These are phyloP conservation scores for Chalciporus sp. DNA, from an alignment of 1,284 basidiomycete species.

Conservation along the genomic window DNA sequence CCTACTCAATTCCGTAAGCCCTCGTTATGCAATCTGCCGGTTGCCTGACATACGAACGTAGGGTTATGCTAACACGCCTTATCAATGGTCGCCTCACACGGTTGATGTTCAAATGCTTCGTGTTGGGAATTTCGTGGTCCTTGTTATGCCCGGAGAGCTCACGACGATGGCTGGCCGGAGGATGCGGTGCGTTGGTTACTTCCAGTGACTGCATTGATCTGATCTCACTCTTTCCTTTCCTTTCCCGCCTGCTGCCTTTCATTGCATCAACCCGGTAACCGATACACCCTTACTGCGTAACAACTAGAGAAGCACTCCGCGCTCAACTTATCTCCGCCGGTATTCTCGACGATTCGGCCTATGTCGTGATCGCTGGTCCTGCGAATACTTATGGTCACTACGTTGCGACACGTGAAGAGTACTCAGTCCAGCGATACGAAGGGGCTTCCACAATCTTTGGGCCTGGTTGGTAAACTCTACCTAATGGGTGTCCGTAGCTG, in stretches of 20 bases:
- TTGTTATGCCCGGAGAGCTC: conserved; percentile 73
- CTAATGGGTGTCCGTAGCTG: background rate
- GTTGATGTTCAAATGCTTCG: conserved; percentile 82
- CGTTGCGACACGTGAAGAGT: conserved; percentile 75
- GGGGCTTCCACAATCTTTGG: conserved; percentile 83
- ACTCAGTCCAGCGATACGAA: conserved; percentile 77
- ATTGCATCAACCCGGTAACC: background rate
- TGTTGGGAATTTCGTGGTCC: conserved; percentile 77
- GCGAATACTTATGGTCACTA: conserved; percentile 83
- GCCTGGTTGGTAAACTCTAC: conserved; percentile 50
- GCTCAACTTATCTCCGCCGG: conserved; percentile 62
- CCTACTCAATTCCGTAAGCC: conserved; percentile 57
- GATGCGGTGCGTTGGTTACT: conserved; percentile 43
- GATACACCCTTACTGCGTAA: background rate
- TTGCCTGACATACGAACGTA: conserved; percentile 4
- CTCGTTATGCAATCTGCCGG: background rate
- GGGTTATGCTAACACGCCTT: conserved; percentile 70
- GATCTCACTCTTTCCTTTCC: background rate
- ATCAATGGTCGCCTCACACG: conserved; percentile 76
- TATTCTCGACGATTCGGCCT: conserved; percentile 64
- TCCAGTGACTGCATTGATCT: background rate
- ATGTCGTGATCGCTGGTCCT: conserved; percentile 77
- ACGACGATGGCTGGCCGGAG: conserved; percentile 66
- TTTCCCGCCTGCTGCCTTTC: background rate
- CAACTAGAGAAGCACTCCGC: conserved; percentile 59